Conservation (phyloP, 192 early-diverging fungal species). For the Pilaira anomala region DNA sequence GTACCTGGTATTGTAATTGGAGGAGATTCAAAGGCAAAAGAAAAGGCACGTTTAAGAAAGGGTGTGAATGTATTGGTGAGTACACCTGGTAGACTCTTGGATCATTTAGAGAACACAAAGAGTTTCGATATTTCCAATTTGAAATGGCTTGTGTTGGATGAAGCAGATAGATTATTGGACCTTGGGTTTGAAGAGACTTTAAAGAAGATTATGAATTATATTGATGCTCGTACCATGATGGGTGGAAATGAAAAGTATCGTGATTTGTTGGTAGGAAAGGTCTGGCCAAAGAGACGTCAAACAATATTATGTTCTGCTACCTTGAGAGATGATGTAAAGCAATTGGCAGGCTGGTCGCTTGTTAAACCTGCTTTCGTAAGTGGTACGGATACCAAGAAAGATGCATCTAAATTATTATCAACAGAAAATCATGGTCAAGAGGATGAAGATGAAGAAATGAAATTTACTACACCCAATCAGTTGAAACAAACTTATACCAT, state of each 20-base stretch:
- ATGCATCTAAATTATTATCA: background rate
- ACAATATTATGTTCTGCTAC: constrained; percentile 92
- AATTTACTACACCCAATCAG: constrained; percentile 79
- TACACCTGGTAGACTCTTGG: constrained; percentile 94
- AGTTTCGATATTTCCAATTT: constrained; percentile 82
- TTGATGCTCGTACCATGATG: constrained; percentile 50
- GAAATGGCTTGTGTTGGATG: constrained; percentile 95
- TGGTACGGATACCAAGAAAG: constrained; percentile 43
- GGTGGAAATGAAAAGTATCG: constrained; percentile 31
- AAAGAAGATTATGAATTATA: constrained; percentile 61
- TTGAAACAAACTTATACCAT: constrained; percentile 84
- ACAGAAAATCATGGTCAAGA: constrained; percentile 17
- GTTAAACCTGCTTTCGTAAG: constrained; percentile 77
- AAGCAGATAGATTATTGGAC: constrained; percentile 95
- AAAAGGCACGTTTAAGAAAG: constrained; percentile 79
- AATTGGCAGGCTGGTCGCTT: constrained; percentile 76
- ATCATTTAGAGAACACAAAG: constrained; percentile 81
- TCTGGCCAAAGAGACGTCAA: constrained; percentile 65
- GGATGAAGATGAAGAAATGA: constrained; percentile 34
- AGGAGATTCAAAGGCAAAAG: constrained; percentile 78
- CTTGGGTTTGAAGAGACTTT: constrained; percentile 87
- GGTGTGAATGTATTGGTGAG: constrained; percentile 88
- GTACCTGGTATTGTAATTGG: constrained; percentile 81
- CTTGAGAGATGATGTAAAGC: constrained; percentile 76
- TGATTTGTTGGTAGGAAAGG: constrained; percentile 32